Evolutionary conservation across 257 asterid genomes (phyloP), one percentile per base, ranked within the genome.

Genomic region (Penstemon eatonii): DNA sequence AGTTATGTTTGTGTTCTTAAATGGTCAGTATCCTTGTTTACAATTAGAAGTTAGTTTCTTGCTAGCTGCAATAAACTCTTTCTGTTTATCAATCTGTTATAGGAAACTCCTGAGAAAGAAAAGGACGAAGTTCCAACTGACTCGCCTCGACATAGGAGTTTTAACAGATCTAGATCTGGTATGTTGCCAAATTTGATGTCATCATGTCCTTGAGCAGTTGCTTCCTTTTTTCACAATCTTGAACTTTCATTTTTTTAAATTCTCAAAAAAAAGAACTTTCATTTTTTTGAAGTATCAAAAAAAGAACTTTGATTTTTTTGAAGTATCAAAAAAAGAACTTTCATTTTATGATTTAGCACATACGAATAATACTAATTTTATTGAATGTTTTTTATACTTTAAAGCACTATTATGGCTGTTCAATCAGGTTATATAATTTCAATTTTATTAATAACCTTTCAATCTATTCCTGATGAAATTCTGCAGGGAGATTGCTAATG

Each of bases 141-240:
- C 53, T 81, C 92, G 44, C 91, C 86, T 64, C 76, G 80, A 67
- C 58, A 76, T 63, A 43, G 65, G 46, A 58, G 79, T 68, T 71
- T 70, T 44, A 86, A 50, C 66, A 82, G 88, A 79, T 91, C 96
- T 47, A 81, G 89, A 83, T 85, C 96, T 10, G 97, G 97, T 88
- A 70, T 78, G 65, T 75, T 60, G 52, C 38, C 5, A 6, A 60
- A 25, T 25, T 2, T 25, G 33, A 25, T 25, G 2, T 1, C 33
- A 25, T 25, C 33, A 25, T 25, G 33, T 2, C 33, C 33, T 25
- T 25, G 33, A 25, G 33, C 33, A 25, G 33, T 25, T 25, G 33
- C 33, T 25, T 25, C 33, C 33, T 25, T 25, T 25, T 25, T 25
- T 25, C 33, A 25, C 33, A 25, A 25, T 25, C 33, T 25, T 25